Percentiles rank a stretch among this genome's conserved stretches.
Evolutionary conservation across 495 filamentous ascomycete species (phyloP).

Genomic region (Penicillium lagena): DNA sequence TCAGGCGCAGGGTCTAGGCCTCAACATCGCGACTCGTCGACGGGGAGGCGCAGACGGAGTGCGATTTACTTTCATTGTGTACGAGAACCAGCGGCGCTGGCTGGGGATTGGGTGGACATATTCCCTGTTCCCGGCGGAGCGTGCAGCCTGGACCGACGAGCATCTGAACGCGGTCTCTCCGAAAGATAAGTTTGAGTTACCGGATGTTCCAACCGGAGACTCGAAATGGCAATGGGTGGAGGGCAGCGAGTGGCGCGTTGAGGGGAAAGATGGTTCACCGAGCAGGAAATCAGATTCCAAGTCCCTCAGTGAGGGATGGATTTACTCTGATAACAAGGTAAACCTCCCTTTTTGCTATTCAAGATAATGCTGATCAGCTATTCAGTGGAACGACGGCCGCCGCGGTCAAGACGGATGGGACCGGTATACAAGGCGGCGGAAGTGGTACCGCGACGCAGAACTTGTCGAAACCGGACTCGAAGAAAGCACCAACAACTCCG

Average conservation of each 20-base stretch:
- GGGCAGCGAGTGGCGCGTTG: constrained; percentile 79
- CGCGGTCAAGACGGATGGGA: constrained; percentile 91
- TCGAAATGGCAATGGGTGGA: constrained; percentile 88
- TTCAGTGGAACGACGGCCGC: constrained; percentile 85
- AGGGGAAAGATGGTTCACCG: constrained; percentile 56
- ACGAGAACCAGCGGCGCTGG: constrained; percentile 96
- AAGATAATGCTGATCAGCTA: neutral
- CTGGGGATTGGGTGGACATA: constrained; percentile 92
- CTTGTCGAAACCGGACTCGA: constrained; percentile 65
- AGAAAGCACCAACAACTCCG: constrained; percentile 18
- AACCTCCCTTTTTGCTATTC: neutral
- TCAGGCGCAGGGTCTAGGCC: constrained; percentile 33
- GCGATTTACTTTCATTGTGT: constrained; percentile 91
- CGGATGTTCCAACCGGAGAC: constrained; percentile 73
- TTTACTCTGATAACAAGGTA: constrained; percentile 98
- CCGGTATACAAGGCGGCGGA: constrained; percentile 85
- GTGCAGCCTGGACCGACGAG: constrained; percentile 91
- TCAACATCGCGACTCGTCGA: constrained; percentile 45
- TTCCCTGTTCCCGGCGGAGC: constrained; percentile 81
- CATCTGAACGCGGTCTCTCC: constrained; percentile 74
- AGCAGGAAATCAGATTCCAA: constrained; percentile 23
- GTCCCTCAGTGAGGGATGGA: constrained; percentile 74
- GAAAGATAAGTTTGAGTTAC: constrained; percentile 78
- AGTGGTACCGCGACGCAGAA: constrained; percentile 96
- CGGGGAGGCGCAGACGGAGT: constrained; percentile 63